Percentiles rank a stretch among this genome's conserved stretches.
These are phyloP conservation scores for Euphrasia arctica DNA, from an alignment of 305 asterid species.

Conservation along the genomic window DNA sequence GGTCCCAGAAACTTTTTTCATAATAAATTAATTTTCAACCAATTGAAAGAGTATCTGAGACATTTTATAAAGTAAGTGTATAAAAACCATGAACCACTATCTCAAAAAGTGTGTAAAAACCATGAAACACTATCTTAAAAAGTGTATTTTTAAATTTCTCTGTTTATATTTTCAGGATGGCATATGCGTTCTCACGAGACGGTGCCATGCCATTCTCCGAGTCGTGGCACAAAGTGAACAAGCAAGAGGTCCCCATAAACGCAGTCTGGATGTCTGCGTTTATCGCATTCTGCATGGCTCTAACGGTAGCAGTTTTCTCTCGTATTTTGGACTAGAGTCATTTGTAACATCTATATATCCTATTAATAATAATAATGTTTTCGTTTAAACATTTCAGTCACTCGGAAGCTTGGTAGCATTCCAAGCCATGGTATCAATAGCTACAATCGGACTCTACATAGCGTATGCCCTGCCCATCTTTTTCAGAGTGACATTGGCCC, in stretches of 20 bases:
- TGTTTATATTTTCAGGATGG: constrained; percentile 53
- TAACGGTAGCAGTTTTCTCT: constrained; percentile 47
- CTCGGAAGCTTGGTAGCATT: constrained; percentile 91
- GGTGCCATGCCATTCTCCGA: constrained; percentile 92
- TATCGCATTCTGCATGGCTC: constrained; percentile 92
- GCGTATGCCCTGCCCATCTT: constrained; percentile 91
- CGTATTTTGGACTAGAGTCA: too few relatives aligned
- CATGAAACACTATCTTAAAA: too few relatives aligned
- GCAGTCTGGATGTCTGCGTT: constrained; percentile 87
- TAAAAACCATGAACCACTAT: too few relatives aligned
- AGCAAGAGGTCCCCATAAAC: constrained; percentile 77
- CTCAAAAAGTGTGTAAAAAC: too few relatives aligned
- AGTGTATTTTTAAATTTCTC: too few relatives aligned
- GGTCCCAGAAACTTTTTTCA: too few relatives aligned
- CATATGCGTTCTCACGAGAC: constrained; percentile 92
- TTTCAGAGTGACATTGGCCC: constrained; percentile 81
- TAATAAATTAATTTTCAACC: too few relatives aligned
- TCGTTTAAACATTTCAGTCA: constrained; percentile 47
- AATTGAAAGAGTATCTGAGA: too few relatives aligned
- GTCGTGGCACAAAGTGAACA: constrained; percentile 82
- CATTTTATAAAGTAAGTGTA: too few relatives aligned
- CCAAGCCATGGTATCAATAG: constrained; percentile 97
- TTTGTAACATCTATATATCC: too few relatives aligned
- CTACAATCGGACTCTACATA: constrained; percentile 89
- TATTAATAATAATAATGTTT: too few relatives aligned